These are phyloP conservation scores for Lenwebbia sp. DNA, from an alignment of 345 rosid genomes.

Conservation along the genomic window DNA sequence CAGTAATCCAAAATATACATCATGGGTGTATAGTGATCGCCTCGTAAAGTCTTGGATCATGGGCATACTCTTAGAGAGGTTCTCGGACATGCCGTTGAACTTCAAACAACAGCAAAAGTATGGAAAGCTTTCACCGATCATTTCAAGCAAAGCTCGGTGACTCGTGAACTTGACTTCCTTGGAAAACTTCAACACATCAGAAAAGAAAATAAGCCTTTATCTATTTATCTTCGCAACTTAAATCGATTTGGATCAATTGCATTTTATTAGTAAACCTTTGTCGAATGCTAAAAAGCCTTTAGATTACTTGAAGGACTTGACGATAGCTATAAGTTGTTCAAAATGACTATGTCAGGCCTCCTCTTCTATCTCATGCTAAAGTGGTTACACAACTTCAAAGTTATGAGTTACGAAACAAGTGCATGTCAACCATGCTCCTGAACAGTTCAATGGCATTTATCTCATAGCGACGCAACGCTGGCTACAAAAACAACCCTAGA, in stretches of 20 bases:
- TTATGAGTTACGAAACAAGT: too few relatives aligned
- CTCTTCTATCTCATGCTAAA: too few relatives aligned
- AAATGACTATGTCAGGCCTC: too few relatives aligned
- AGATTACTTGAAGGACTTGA: too few relatives aligned
- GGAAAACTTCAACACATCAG: not conserved
- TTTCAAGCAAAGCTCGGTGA: not conserved
- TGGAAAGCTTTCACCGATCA: not conserved
- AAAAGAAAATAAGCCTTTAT: not conserved
- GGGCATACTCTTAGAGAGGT: not conserved
- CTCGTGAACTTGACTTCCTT: not conserved
- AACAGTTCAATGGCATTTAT: too few relatives aligned
- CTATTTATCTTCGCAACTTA: not conserved
- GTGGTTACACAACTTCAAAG: too few relatives aligned
- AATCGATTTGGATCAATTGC: not conserved
- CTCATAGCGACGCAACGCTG: too few relatives aligned
- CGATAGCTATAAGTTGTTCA: too few relatives aligned
- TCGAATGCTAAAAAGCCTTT: too few relatives aligned
- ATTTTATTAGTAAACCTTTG: too few relatives aligned
- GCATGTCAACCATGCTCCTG: too few relatives aligned
- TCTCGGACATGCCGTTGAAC: not conserved
- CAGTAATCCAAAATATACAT: not conserved
- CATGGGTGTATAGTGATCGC: not conserved
- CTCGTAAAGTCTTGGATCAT: not conserved
- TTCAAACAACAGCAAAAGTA: not conserved
- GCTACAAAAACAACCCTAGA: too few relatives aligned